Evolutionary conservation across 768 basidiomycete genomes (phyloP).

Genomic region (Tylopilus subfusipes): DNA sequence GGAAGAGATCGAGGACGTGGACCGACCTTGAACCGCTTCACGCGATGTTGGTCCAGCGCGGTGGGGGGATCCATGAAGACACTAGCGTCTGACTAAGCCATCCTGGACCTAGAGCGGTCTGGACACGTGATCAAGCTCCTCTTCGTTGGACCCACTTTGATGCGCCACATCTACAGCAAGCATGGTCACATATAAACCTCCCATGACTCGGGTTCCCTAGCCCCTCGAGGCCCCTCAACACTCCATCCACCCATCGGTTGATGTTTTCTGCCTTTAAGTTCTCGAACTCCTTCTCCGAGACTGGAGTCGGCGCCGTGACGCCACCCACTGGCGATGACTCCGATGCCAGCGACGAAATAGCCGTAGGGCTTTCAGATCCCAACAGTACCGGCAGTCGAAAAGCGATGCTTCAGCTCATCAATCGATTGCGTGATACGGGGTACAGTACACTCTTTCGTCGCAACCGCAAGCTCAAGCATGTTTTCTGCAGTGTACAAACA

Average conservation of each 20-base stretch:
- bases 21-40: slow-evolving; percentile 52
- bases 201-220: too few relatives aligned
- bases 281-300: too few relatives aligned
- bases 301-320: not conserved
- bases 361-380: slow-evolving; percentile 53
- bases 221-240: not conserved
- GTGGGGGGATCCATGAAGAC: slow-evolving; percentile 9
- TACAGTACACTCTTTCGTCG: slow-evolving; percentile 19
- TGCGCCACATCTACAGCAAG: too few relatives aligned
- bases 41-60: slow-evolving; percentile 24
- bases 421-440: slow-evolving; percentile 63
- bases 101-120: too few relatives aligned
- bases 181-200: too few relatives aligned
- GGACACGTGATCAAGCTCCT: too few relatives aligned
- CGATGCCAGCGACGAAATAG: slow-evolving; percentile 12
- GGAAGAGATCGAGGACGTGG: not conserved
- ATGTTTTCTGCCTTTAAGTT: too few relatives aligned
- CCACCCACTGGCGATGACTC: not conserved
- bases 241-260: too few relatives aligned
- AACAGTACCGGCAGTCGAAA: slow-evolving; percentile 40
- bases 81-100: too few relatives aligned
- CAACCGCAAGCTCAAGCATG: not conserved
- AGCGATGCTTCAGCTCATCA: slow-evolving; percentile 55
- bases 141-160: too few relatives aligned
- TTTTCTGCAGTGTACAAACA: slow-evolving; percentile 49